These are phyloP conservation scores for Carnegiea gigantea DNA, from an alignment of 179 eudicot species.

Conservation along the genomic window DNA sequence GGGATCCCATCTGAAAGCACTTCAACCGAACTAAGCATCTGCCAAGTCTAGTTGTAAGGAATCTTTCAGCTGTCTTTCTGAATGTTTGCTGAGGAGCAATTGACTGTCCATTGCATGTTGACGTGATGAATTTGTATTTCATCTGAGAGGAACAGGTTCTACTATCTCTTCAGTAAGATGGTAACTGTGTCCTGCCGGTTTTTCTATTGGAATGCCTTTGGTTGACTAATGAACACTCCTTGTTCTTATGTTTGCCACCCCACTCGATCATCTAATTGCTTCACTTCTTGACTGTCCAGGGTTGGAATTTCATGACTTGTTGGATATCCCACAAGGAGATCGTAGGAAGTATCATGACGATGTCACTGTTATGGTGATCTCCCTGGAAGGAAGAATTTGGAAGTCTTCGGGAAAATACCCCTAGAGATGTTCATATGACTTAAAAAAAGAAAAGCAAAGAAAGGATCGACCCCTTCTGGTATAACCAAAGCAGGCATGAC, in stretches of 20 bases:
- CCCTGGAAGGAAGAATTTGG: slow-evolving; percentile 73
- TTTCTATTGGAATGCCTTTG: no score
- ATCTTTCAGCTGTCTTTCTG: neutral
- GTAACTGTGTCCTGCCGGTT: no score
- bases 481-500: slow-evolving; percentile 10
- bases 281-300: slow-evolving; percentile 40
- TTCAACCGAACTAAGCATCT: no score
- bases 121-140: neutral
- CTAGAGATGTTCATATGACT: slow-evolving; percentile 26
- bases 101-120: neutral
- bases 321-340: slow-evolving; percentile 90
- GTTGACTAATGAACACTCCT: no score
- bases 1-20: no score
- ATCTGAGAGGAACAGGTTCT: neutral
- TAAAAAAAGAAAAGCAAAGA: neutral
- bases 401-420: slow-evolving; percentile 75
- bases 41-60: no score
- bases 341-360: slow-evolving; percentile 95
- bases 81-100: neutral
- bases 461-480: slow-evolving; percentile 6
- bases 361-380: slow-evolving; percentile 92
- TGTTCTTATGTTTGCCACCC: neutral
- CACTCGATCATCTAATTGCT: neutral
- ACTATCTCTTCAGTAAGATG: no score
- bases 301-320: slow-evolving; percentile 89